phyloP scores from a whole-genome alignment of 2,329 filamentous ascomycete genomes.

The Teratosphaeria destructans region DNA sequence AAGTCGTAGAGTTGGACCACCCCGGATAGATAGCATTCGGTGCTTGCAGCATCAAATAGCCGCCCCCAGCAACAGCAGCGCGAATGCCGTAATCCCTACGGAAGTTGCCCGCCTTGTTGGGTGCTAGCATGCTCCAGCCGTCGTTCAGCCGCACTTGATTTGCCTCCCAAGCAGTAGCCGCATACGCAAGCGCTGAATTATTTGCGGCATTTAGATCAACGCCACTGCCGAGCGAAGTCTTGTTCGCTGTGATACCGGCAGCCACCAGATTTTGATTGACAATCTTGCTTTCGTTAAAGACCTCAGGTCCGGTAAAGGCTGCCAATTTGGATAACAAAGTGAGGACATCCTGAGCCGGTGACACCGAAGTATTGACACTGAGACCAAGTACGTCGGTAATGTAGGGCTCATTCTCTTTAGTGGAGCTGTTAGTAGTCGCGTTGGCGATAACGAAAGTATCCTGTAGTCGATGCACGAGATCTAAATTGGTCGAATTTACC shows the following conservation, averaged over 20 bases:
- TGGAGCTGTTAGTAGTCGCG: background rate
- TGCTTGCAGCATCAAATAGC: slow-evolving; percentile 8
- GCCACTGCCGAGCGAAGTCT: background rate
- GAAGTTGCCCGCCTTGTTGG: slow-evolving; percentile 6
- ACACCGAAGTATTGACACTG: background rate
- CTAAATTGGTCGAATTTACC: slow-evolving; percentile 6
- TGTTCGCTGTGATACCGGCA: slow-evolving; percentile 3
- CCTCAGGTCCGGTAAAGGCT: background rate
- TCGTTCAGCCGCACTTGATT: slow-evolving; percentile 7
- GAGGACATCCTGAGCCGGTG: slow-evolving; percentile 7
- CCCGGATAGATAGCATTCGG: slow-evolving; percentile 10
- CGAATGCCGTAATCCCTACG: slow-evolving; percentile 8
- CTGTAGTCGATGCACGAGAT: slow-evolving; percentile 6
- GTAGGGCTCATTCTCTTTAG: background rate
- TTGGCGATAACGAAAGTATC: background rate
- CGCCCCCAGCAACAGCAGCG: slow-evolving; percentile 3
- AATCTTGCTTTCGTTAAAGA: background rate
- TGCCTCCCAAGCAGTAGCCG: slow-evolving; percentile 1
- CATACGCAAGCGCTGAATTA: slow-evolving; percentile 1
- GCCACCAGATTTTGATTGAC: background rate
- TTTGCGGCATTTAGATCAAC: slow-evolving; percentile 1
- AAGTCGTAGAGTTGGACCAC: slow-evolving; percentile 4
- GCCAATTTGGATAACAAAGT: slow-evolving; percentile 4
- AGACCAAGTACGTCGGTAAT: background rate
- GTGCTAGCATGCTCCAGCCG: slow-evolving; percentile 5